Conservation (phyloP, 2,329 filamentous ascomycete genomes). For the Phoma sp. region DNA sequence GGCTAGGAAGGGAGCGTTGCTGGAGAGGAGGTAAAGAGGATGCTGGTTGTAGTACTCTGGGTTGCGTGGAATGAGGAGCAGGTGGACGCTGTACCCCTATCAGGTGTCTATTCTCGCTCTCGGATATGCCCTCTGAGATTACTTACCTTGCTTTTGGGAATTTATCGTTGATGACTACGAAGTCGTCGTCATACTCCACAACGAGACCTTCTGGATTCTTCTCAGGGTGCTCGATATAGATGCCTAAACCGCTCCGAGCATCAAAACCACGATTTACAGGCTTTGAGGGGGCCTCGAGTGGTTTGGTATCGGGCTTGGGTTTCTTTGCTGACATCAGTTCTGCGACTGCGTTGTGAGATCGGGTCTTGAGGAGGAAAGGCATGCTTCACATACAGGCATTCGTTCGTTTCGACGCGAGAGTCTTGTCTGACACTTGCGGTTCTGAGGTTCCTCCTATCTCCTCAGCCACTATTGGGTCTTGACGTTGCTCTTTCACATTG, state of each 20-base stretch:
- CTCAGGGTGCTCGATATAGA: constrained; percentile 70
- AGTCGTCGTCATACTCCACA: constrained; percentile 70
- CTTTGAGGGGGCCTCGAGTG: constrained; percentile 17
- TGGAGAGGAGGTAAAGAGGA: constrained; percentile 76
- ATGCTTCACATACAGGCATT: constrained; percentile 46
- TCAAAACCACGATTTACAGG: constrained; percentile 28
- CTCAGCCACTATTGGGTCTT: constrained; percentile 5
- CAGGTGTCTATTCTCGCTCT: background rate
- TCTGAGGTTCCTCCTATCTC: constrained; percentile 1
- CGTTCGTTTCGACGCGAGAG: constrained; percentile 30
- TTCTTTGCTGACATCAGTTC: constrained; percentile 55
- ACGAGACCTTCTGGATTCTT: constrained; percentile 65
- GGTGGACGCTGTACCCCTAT: constrained; percentile 68
- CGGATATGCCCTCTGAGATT: background rate
- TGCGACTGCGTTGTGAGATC: constrained; percentile 49
- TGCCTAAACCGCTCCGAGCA: constrained; percentile 66
- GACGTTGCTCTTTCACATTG: constrained; percentile 6
- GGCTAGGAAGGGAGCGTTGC: constrained; percentile 69
- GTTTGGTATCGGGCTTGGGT: constrained; percentile 31
- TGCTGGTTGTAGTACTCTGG: constrained; percentile 65
- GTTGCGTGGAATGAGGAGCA: constrained; percentile 84
- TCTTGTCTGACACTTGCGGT: background rate
- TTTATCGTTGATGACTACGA: constrained; percentile 79
- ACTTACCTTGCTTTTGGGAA: constrained; percentile 72
- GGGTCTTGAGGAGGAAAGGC: constrained; percentile 1